Percentiles rank a stretch among this genome's conserved stretches.
Conservation (phyloP, 352 stramenopile species). For the Phytophthora cactorum region DNA sequence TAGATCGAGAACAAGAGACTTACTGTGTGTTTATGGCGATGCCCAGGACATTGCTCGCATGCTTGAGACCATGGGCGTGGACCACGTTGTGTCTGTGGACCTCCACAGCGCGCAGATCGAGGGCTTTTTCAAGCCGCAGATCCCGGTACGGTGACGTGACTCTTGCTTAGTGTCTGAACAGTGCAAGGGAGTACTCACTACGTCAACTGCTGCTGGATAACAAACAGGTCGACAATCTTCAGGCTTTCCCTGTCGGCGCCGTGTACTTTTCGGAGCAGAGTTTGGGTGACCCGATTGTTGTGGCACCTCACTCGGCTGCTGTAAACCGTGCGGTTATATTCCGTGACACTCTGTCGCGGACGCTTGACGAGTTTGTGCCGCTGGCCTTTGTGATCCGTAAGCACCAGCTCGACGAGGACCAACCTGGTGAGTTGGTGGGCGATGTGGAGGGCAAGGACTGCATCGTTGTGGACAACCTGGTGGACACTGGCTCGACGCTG, state of each 20-base stretch:
- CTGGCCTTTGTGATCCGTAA: constrained; percentile 88
- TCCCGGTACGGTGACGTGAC: constrained; percentile 49
- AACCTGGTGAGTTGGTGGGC: constrained; percentile 77
- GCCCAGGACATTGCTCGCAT: constrained; percentile 82
- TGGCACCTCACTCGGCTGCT: constrained; percentile 83
- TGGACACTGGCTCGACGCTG: constrained; percentile 86
- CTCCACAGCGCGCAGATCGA: constrained; percentile 91
- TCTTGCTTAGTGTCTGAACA: not conserved
- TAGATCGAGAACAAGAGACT: not conserved
- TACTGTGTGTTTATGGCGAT: constrained; percentile 6
- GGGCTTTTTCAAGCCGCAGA: constrained; percentile 88
- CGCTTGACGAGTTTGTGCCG: constrained; percentile 77
- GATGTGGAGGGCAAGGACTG: constrained; percentile 85
- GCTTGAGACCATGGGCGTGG: constrained; percentile 91
- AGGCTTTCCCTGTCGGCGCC: constrained; percentile 84
- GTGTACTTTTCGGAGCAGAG: constrained; percentile 89
- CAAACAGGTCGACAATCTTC: constrained; percentile 78
- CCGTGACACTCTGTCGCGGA: constrained; percentile 82
- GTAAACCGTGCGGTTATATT: constrained; percentile 82
- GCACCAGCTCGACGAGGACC: constrained; percentile 75
- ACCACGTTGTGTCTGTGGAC: constrained; percentile 89
- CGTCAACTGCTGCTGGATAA: not conserved
- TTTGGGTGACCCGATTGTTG: constrained; percentile 71
- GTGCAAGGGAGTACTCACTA: not conserved
- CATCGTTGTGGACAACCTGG: constrained; percentile 88